These are phyloP conservation scores for Monilinia vaccinii-corymbosi DNA, from an alignment of 2,329 filamentous ascomycete genomes.

Conservation along the genomic window DNA sequence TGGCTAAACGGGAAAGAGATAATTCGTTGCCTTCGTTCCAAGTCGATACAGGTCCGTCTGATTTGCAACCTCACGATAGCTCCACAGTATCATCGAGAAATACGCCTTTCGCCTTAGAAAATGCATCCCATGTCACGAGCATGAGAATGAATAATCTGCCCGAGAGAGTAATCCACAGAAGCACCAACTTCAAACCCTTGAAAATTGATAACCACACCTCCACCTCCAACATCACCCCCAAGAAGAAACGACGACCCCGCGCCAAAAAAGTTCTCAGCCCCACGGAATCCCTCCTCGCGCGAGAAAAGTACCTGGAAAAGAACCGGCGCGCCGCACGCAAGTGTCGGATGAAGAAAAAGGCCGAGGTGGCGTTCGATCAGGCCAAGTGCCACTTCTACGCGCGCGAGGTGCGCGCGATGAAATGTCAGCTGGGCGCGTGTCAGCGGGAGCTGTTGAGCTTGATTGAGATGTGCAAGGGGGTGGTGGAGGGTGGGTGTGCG, in stretches of 20 bases:
- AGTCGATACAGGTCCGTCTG: background rate
- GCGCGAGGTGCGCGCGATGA: background rate
- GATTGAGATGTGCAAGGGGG: background rate
- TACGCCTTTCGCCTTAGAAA: background rate
- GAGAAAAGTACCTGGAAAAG: background rate
- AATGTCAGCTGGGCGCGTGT: background rate
- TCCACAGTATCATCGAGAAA: background rate
- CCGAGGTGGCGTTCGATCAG: background rate
- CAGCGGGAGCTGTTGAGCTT: background rate
- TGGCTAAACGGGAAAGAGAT: background rate
- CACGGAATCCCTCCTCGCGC: background rate
- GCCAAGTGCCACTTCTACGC: background rate
- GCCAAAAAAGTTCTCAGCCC: background rate
- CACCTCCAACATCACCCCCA: background rate
- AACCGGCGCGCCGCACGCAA: background rate
- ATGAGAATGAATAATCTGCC: background rate
- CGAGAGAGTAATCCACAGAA: background rate
- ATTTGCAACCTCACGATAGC: too few relatives aligned
- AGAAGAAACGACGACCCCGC: background rate
- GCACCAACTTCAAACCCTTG: background rate
- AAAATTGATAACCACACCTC: background rate
- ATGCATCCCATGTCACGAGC: background rate
- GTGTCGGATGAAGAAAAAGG: conserved; percentile 3
- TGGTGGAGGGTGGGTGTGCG: background rate
- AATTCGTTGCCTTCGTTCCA: background rate